Evolutionary conservation across 2,329 filamentous ascomycete genomes (phyloP).

Genomic region (Sarocladiaceae sp.): DNA sequence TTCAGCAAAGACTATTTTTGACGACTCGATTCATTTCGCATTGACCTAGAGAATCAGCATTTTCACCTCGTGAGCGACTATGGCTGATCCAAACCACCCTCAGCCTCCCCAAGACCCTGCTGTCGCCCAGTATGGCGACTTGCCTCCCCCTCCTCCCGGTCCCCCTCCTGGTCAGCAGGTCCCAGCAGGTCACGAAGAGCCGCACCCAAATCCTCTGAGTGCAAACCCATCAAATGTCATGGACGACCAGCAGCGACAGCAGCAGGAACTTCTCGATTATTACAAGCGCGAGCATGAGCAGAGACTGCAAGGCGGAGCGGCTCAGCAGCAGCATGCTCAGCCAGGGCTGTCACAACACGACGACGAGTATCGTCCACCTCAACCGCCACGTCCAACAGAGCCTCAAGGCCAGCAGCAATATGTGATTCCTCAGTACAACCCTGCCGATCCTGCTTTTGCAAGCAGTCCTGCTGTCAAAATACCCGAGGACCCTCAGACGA

Average conservation of each 20-base stretch:
- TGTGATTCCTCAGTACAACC: slow-evolving; percentile 23
- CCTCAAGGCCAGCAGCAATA: slow-evolving; percentile 17
- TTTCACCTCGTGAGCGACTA: too few relatives aligned
- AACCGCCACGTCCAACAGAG: slow-evolving; percentile 1
- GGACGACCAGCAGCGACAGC: slow-evolving; percentile 5
- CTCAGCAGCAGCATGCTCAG: background rate
- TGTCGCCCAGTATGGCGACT: background rate
- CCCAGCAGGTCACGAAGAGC: background rate
- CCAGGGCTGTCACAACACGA: background rate
- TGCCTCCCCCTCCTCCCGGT: slow-evolving; percentile 14
- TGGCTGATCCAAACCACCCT: slow-evolving; percentile 1
- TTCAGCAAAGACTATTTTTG: background rate
- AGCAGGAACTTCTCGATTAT: slow-evolving; percentile 8
- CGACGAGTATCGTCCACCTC: slow-evolving; percentile 1
- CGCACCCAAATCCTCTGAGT: slow-evolving; percentile 12
- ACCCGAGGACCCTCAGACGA: background rate
- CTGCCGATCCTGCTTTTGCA: slow-evolving; percentile 23
- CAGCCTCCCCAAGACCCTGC: slow-evolving; percentile 2
- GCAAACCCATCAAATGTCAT: slow-evolving; percentile 14
- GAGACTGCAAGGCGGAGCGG: background rate
- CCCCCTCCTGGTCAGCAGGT: slow-evolving; percentile 11
- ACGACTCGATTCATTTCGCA: background rate
- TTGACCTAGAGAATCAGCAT: background rate
- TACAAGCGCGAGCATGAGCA: background rate
- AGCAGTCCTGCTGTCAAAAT: background rate